phyloP scores from a whole-genome alignment of 2,329 filamentous ascomycete genomes.

The Sarocladium strictum region DNA sequence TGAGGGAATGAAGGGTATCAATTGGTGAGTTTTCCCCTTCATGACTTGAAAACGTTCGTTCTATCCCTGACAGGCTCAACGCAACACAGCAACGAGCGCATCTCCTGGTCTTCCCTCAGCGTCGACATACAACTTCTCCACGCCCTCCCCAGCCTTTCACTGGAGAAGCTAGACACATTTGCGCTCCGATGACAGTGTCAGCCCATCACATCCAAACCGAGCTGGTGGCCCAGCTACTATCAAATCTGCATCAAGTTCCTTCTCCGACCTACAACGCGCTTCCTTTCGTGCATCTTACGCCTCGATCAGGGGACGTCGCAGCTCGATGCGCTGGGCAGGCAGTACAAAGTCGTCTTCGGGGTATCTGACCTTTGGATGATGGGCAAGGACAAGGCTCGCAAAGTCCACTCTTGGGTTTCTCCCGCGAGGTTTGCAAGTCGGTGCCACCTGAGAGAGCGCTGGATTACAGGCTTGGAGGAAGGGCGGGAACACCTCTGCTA shows the following conservation, averaged over 20 bases:
- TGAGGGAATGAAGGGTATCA: too few species aligned
- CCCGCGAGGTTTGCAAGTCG: conserved; percentile 12
- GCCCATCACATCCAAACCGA: too few species aligned
- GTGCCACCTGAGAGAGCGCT: conserved; percentile 15
- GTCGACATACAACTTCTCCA: too few species aligned
- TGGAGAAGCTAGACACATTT: too few species aligned
- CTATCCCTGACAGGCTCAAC: too few species aligned
- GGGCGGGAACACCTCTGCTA: conserved; percentile 22
- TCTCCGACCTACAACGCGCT: neutral
- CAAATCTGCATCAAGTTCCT: neutral
- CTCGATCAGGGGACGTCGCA: neutral
- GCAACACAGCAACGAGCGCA: too few species aligned
- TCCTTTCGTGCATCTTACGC: neutral
- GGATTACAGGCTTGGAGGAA: conserved; percentile 16
- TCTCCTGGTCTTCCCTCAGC: too few species aligned
- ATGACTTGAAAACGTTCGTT: too few species aligned
- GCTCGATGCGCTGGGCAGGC: neutral
- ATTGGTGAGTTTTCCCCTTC: too few species aligned
- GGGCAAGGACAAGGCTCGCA: neutral
- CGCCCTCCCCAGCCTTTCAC: too few species aligned
- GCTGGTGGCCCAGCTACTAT: neutral
- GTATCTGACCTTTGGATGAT: neutral
- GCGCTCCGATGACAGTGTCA: too few species aligned
- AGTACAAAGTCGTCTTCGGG: neutral
- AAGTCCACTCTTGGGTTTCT: conserved; percentile 16